phyloP scores from a whole-genome alignment of 805 yeast species.

The Peterozyma toletana region DNA sequence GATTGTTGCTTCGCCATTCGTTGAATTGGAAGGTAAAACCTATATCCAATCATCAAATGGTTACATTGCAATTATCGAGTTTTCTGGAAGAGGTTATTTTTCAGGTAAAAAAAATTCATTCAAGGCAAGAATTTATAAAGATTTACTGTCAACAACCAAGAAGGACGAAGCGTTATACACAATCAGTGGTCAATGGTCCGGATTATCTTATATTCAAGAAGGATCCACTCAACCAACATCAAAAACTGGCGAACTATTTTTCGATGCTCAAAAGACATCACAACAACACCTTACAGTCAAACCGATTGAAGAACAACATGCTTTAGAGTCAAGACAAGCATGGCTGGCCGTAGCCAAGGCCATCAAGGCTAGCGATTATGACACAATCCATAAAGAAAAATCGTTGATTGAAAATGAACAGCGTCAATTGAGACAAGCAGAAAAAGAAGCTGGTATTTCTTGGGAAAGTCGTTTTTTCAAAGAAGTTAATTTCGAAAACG shows the following conservation, averaged over 20 bases:
- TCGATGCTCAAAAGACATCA: slow-evolving; percentile 46
- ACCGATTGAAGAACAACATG: slow-evolving; percentile 75
- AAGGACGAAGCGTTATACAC: slow-evolving; percentile 68
- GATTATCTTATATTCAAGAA: slow-evolving; percentile 53
- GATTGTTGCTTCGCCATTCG: slow-evolving; percentile 85
- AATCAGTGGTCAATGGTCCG: slow-evolving; percentile 91
- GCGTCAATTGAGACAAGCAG: slow-evolving; percentile 73
- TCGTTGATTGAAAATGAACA: slow-evolving; percentile 76
- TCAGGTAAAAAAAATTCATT: slow-evolving; percentile 90
- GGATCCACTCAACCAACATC: slow-evolving; percentile 39
- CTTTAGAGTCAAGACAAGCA: slow-evolving; percentile 79
- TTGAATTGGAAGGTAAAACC: slow-evolving; percentile 88
- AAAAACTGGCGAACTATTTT: slow-evolving; percentile 46
- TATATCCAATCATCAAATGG: slow-evolving; percentile 80
- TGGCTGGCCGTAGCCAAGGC: slow-evolving; percentile 91
- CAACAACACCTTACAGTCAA: slow-evolving; percentile 63
- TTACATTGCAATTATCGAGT: slow-evolving; percentile 64
- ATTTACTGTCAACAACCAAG: slow-evolving; percentile 35
- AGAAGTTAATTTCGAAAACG: slow-evolving; percentile 28
- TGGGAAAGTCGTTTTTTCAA: slow-evolving; percentile 89
- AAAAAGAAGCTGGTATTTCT: slow-evolving; percentile 48
- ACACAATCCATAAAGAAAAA: slow-evolving; percentile 68
- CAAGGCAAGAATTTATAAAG: slow-evolving; percentile 73
- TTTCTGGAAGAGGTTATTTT: slow-evolving; percentile 89
- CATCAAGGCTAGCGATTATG: slow-evolving; percentile 66